Conservation (phyloP, 306 rosid species). For the Casuarina equisetifolia region DNA sequence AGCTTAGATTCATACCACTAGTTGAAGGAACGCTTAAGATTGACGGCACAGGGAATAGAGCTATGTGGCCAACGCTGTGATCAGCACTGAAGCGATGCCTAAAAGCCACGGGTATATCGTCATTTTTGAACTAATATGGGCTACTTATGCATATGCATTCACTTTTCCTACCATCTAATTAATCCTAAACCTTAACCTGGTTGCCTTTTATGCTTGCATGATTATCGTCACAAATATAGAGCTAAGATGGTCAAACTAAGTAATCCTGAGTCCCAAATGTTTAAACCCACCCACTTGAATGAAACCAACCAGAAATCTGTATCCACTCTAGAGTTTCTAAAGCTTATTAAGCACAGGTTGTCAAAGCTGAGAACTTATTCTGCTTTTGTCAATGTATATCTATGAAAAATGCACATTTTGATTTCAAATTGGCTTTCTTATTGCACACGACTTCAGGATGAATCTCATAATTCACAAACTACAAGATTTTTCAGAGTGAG, state of each 20-base stretch:
- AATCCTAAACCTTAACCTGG: not conserved
- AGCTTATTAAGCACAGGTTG: not conserved
- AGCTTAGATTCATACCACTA: not conserved
- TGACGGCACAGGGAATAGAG: not conserved
- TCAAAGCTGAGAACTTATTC: not conserved
- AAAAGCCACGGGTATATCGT: not conserved
- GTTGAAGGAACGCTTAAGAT: not conserved
- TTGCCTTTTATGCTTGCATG: not conserved
- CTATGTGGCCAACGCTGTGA: not conserved
- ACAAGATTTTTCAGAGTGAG: not conserved
- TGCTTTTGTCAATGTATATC: not conserved
- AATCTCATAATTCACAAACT: constrained; percentile 2
- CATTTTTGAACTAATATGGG: not conserved
- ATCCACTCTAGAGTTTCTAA: not conserved
- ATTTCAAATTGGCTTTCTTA: not conserved
- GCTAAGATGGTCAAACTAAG: not conserved
- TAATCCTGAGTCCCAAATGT: not conserved
- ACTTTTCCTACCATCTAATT: not conserved
- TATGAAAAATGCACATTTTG: not conserved
- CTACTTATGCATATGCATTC: not conserved
- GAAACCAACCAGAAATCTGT: not conserved
- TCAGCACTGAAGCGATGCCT: not conserved
- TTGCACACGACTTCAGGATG: not conserved
- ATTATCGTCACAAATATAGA: not conserved
- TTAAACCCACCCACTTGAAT: not conserved